These are phyloP conservation scores for Delphinella strobiligena DNA, from an alignment of 2,329 filamentous ascomycete genomes.

Conservation along the genomic window DNA sequence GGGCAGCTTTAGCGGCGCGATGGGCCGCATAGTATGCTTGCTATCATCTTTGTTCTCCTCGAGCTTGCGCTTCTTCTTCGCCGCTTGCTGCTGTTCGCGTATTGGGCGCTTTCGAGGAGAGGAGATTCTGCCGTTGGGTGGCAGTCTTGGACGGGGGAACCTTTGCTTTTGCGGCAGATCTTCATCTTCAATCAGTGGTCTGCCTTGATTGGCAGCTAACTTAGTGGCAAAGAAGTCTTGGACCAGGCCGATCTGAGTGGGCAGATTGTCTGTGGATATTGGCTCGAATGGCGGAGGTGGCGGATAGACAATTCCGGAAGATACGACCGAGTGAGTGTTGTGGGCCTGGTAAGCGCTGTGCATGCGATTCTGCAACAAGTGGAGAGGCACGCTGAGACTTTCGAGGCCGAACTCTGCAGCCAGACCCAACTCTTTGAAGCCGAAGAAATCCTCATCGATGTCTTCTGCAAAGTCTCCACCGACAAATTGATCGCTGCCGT, in stretches of 20 bases:
- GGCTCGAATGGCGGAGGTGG: constrained; percentile 59
- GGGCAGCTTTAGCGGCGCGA: constrained; percentile 37
- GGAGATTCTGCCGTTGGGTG: constrained; percentile 76
- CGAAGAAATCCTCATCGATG: constrained; percentile 96
- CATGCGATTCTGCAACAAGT: constrained; percentile 85
- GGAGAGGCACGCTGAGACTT: constrained; percentile 80
- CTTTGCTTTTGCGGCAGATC: constrained; percentile 88
- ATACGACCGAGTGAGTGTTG: constrained; percentile 48
- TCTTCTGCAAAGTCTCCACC: constrained; percentile 96
- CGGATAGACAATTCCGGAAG: constrained; percentile 52
- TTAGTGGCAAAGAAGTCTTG: constrained; percentile 87
- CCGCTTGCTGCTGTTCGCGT: constrained; percentile 69
- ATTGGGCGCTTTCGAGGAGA: constrained; percentile 72
- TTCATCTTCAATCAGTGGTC: constrained; percentile 83
- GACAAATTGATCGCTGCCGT: constrained; percentile 93
- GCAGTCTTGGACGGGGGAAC: constrained; percentile 45
- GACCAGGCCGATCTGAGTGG: constrained; percentile 72
- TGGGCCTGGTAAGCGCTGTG: constrained; percentile 75
- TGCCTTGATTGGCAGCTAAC: constrained; percentile 69
- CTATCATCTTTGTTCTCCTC: constrained; percentile 26
- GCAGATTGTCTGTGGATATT: constrained; percentile 66
- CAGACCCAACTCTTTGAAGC: constrained; percentile 88
- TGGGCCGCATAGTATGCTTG: constrained; percentile 31
- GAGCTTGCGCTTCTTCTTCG: constrained; percentile 76
- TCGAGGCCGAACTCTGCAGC: constrained; percentile 83